Conservation (phyloP, 306 rosid genomes). For the Mimosa bimucronata region DNA sequence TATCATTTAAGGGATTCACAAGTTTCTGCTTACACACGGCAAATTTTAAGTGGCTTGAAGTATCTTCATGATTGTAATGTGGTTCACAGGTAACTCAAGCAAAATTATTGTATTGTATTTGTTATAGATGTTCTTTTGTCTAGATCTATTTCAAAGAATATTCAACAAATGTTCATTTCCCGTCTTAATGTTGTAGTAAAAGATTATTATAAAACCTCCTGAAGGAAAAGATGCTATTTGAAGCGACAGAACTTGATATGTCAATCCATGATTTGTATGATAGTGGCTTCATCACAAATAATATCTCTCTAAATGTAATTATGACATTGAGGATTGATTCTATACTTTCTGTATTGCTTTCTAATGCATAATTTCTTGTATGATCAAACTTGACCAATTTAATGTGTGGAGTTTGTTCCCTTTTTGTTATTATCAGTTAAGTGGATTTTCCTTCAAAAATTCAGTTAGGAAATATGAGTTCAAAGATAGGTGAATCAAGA, state of each 20-base stretch:
- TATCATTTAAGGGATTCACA: conserved; percentile 65
- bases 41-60: conserved; percentile 65
- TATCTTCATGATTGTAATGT: conserved; percentile 69
- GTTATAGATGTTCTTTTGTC: conserved; percentile 2
- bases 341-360: background rate
- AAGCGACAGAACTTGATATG: background rate
- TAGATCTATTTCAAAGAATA: conserved; percentile 1
- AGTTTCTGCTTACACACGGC: conserved; percentile 67
- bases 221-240: background rate
- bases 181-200: background rate
- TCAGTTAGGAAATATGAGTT: background rate
- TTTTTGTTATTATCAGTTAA: background rate
- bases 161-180: background rate
- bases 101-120: conserved; percentile 18
- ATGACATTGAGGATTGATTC: background rate
- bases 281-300: background rate
- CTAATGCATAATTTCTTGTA: background rate
- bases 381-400: conserved; percentile 1
- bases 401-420: conserved; percentile 2
- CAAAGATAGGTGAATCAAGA: background rate
- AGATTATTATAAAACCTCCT: background rate
- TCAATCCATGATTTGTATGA: background rate
- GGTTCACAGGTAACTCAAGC: conserved; percentile 60
- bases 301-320: background rate
- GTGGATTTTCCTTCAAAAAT: background rate